phyloP scores from a whole-genome alignment of 768 basidiomycete genomes.

The Amanita jacksonii region DNA sequence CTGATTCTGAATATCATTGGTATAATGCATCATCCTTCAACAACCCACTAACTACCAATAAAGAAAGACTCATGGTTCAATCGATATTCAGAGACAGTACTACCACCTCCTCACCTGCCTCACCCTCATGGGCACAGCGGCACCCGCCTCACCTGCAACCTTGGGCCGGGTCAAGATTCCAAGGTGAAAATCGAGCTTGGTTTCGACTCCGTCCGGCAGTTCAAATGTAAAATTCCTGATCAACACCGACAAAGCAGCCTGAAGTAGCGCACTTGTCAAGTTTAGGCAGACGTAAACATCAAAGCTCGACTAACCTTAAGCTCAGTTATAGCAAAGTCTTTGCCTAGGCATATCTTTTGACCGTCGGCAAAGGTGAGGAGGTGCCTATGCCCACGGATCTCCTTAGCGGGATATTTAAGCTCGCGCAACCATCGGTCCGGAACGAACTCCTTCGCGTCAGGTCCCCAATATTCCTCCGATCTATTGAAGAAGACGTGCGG shows the following conservation, averaged over 20 bases:
- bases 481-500: constrained; percentile 32
- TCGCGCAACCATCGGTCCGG: constrained; percentile 34
- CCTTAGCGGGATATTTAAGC: constrained; percentile 17
- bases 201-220: constrained; percentile 18
- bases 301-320: no score
- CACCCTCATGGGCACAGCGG: background rate
- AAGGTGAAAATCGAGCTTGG: constrained; percentile 14
- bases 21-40: no score
- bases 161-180: constrained; percentile 7
- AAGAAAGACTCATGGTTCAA: no score
- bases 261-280: background rate
- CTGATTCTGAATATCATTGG: no score
- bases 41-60: no score
- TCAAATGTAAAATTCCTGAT: constrained; percentile 20
- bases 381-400: constrained; percentile 28
- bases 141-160: background rate
- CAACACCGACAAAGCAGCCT: constrained; percentile 20
- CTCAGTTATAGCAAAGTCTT: no score
- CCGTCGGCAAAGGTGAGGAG: constrained; percentile 26
- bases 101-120: no score
- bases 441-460: constrained; percentile 31
- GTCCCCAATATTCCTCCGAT: constrained; percentile 32
- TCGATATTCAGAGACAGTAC: no score
- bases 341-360: no score
- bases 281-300: no score